Conservation (phyloP, 208 protist species). For the Acanthamoeba sp. region DNA sequence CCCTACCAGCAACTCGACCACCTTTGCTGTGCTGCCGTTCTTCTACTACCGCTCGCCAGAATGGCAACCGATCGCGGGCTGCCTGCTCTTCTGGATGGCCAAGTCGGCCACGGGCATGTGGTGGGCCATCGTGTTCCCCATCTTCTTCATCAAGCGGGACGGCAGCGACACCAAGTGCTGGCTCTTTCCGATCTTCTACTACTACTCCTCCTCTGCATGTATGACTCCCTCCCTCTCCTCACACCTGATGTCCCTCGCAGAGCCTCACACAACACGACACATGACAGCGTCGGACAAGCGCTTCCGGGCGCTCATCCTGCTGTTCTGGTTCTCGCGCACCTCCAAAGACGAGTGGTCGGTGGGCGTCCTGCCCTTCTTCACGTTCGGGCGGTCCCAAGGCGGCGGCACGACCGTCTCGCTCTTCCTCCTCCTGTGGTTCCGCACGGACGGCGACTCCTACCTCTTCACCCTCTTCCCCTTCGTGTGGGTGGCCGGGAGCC, state of each 20-base stretch:
- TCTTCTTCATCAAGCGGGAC: conserved; percentile 39
- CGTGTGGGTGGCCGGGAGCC: background rate
- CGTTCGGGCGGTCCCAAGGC: background rate
- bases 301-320: background rate
- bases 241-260: background rate
- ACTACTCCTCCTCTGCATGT: background rate
- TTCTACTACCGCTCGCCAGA: background rate
- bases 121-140: conserved; percentile 4
- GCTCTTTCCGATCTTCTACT: conserved; percentile 15
- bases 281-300: background rate
- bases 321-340: background rate
- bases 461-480: conserved; percentile 6
- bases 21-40: background rate
- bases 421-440: background rate
- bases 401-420: background rate
- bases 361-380: background rate
- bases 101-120: background rate
- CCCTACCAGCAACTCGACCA: background rate
- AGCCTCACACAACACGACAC: too few species aligned
- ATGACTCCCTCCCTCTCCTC: too few species aligned
- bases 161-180: background rate
- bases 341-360: background rate
- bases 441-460: background rate
- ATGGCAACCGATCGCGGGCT: background rate
- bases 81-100: background rate